These are phyloP conservation scores for Monosporascus sp. DNA, from an alignment of 2,329 filamentous ascomycete genomes.

Conservation along the genomic window DNA sequence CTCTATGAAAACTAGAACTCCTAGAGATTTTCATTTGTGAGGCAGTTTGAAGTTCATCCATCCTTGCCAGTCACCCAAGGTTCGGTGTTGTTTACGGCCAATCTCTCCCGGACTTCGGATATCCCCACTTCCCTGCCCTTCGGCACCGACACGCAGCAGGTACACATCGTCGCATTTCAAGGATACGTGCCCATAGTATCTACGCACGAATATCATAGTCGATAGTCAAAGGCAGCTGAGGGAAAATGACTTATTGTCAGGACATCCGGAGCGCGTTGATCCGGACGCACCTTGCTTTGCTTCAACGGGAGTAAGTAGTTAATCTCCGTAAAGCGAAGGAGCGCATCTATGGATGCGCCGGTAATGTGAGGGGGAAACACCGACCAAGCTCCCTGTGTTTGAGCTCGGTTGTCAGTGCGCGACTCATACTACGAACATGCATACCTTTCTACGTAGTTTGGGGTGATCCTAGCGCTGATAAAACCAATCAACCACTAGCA, in stretches of 20 bases:
- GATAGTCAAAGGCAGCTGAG: not conserved
- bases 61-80: not conserved
- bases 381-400: no score
- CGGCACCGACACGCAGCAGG: not conserved
- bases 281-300: constrained; percentile 42
- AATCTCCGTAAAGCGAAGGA: no score
- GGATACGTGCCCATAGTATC: no score
- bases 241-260: constrained; percentile 22
- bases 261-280: constrained; percentile 36
- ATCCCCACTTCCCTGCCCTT: constrained; percentile 19
- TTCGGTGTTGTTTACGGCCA: not conserved
- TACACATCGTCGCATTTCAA: not conserved
- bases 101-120: constrained; percentile 22
- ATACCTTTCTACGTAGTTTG: no score
- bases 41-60: no score
- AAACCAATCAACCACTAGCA: constrained; percentile 9
- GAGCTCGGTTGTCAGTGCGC: no score
- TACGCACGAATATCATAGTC: no score
- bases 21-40: no score
- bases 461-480: not conserved
- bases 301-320: constrained; percentile 40
- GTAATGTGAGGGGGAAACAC: no score
- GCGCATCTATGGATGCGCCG: no score
- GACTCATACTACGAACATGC: no score
- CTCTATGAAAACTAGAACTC: not conserved